Evolutionary conservation across 1,139 yeast genomes (phyloP), one percentile per base, ranked within the genome.

Genomic region (Kazachstania sp.): DNA sequence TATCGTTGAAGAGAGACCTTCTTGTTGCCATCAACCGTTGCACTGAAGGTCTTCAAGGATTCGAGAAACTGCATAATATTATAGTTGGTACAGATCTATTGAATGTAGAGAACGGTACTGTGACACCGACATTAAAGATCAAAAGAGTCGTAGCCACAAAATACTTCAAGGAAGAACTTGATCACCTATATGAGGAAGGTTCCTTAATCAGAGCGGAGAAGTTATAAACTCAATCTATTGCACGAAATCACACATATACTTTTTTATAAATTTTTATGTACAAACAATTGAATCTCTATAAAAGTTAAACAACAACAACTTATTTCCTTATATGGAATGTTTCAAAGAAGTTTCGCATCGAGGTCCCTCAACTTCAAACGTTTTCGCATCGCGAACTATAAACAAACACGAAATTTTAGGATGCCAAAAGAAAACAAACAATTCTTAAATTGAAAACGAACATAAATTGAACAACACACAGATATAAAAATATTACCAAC

Each of bases 121-220:
- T 84, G 39, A 85, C 95, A 4, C 94, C 94, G 40, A 84, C 95
- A 2, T 67, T 84, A 61, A 85, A 85, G 67, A 74, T 83, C 52
- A 83, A 80, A 67, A 71, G 95, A 57, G 74, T 77, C 7, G 68
- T 72, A 39, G 85, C 86, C 11, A 67, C 73, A 35, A 74, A 73
- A 56, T 69, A 68, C 55, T 84, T 79, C 63, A 68, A 68, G 46
- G 56, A 64, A 1, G 69, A 67, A n/a, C 66, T 83, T 48, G 71
- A 72, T 6, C 61, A 58, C n/a, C 68, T 85, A 68, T 85, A 85
- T 58, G 69, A 66, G 6, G 87, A 84, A 59, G 92, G 81, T 2
- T 65, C 71, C 9, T 45, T 68, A 28, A 49, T 63, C 20, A 65
- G 58, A 41, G 47, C 45, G n/a, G 59, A 58, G 13, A 64, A 57